Conservation (phyloP, 78 protist species). For the Dictyostelium firmibasis region DNA sequence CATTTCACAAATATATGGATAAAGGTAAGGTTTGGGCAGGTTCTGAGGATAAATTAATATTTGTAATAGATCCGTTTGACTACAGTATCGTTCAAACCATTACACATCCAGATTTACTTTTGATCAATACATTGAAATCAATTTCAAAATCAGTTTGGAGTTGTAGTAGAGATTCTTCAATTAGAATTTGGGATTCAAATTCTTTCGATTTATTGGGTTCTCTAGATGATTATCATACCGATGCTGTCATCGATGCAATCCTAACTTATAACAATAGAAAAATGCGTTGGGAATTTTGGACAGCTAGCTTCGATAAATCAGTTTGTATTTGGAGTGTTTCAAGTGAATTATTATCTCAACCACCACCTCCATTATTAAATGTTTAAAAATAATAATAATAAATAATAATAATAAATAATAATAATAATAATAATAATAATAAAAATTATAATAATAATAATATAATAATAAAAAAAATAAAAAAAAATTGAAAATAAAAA, state of each 20-base stretch:
- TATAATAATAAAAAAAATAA: neutral
- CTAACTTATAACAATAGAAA: conserved; percentile 22
- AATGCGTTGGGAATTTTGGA: conserved; percentile 64
- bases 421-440: conserved; percentile 16
- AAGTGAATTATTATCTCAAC: conserved; percentile 8
- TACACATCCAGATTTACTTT: conserved; percentile 34
- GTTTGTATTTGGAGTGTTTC: conserved; percentile 45
- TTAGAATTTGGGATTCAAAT: conserved; percentile 47
- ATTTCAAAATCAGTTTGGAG: conserved; percentile 48
- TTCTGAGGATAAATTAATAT: conserved; percentile 54
- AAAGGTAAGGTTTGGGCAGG: conserved; percentile 56
- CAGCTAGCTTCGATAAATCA: conserved; percentile 58
- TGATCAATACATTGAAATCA: conserved; percentile 52
- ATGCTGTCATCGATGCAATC: conserved; percentile 61
- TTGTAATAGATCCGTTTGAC: conserved; percentile 48
- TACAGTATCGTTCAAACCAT: conserved; percentile 4
- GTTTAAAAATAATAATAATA: neutral
- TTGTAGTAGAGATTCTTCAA: conserved; percentile 60
- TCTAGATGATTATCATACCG: conserved; percentile 56
- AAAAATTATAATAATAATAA: neutral
- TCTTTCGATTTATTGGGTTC: conserved; percentile 6
- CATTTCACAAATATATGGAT: conserved; percentile 32
- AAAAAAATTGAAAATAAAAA: neutral
- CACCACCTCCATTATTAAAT: conserved; percentile 28
- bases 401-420: neutral